Percentiles rank a stretch among this genome's conserved stretches.
Evolutionary conservation across 2,329 filamentous ascomycete species (phyloP).

Genomic region (Phialophora chinensis): DNA sequence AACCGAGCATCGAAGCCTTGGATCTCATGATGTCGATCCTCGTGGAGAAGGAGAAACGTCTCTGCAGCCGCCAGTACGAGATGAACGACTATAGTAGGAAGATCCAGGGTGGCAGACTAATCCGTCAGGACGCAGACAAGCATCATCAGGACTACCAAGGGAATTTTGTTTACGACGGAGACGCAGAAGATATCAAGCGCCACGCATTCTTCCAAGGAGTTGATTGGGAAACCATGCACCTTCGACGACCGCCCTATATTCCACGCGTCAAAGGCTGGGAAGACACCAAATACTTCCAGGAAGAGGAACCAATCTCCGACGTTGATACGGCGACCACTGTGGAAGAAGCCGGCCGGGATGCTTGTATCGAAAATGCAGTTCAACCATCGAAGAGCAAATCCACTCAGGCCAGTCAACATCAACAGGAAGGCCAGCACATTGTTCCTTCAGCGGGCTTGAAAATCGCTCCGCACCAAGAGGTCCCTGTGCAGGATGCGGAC

Average conservation of each 20-base stretch:
- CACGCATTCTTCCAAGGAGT: constrained; percentile 86
- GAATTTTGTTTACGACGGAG: constrained; percentile 78
- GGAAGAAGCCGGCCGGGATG: constrained; percentile 50
- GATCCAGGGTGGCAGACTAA: constrained; percentile 37
- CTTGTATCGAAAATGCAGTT: constrained; percentile 12
- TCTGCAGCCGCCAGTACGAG: constrained; percentile 78
- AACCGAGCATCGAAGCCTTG: constrained; percentile 67
- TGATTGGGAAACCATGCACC: constrained; percentile 76
- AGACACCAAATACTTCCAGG: constrained; percentile 89
- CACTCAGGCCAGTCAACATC: constrained; percentile 35
- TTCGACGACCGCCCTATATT: constrained; percentile 75
- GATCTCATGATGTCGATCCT: constrained; percentile 77
- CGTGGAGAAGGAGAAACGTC: constrained; percentile 73
- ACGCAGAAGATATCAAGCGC: constrained; percentile 85
- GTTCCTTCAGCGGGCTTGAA: constrained; percentile 35
- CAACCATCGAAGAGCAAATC: constrained; percentile 3
- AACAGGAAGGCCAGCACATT: constrained; percentile 39
- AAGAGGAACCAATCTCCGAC: constrained; percentile 74
- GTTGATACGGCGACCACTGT: constrained; percentile 54
- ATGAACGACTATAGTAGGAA: constrained; percentile 61
- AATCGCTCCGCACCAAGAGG: constrained; percentile 10
- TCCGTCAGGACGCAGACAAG: constrained; percentile 42
- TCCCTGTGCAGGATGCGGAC: background rate
- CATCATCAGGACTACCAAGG: constrained; percentile 51
- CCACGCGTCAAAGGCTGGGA: constrained; percentile 71